A percentile compares a stretch with the other conserved stretches of the same genome.
These are phyloP conservation scores for Murraya koenigii DNA, from an alignment of 345 rosid species.

Conservation along the genomic window DNA sequence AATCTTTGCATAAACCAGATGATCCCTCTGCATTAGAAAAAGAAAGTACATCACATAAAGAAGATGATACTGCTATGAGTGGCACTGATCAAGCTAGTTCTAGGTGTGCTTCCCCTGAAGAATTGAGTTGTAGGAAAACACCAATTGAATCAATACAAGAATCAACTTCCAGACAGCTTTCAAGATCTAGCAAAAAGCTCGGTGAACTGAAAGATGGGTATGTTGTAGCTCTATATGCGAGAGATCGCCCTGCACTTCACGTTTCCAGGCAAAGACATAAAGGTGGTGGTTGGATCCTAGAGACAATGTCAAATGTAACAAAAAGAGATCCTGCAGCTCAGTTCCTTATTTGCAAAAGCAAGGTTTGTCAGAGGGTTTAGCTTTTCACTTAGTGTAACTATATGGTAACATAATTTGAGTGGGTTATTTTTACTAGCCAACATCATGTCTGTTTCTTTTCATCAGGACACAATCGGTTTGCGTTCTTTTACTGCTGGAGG, in stretches of 20 bases:
- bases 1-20: conserved; percentile 52
- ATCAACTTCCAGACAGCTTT: conserved; percentile 44
- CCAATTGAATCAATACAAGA: conserved; percentile 65
- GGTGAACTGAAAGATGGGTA: conserved; percentile 81
- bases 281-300: conserved; percentile 99
- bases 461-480: conserved; percentile 91
- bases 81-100: conserved; percentile 91
- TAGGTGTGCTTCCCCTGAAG: conserved; percentile 78
- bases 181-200: conserved; percentile 52
- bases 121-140: conserved; percentile 76
- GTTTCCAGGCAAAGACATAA: conserved; percentile 91
- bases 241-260: conserved; percentile 67
- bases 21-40: conserved; percentile 59
- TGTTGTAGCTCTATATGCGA: conserved; percentile 82
- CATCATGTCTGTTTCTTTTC: conserved; percentile 9
- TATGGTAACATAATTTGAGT: not conserved
- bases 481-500: conserved; percentile 99
- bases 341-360: conserved; percentile 79
- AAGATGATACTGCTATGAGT: conserved; percentile 82
- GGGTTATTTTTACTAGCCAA: conserved; percentile 5
- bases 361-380: conserved; percentile 47
- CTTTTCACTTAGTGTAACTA: not conserved
- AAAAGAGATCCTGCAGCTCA: conserved; percentile 99
- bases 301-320: conserved; percentile 78
- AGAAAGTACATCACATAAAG: conserved; percentile 72